These are phyloP conservation scores for Vachellia pachyceras DNA, from an alignment of 306 rosid species.

Conservation along the genomic window DNA sequence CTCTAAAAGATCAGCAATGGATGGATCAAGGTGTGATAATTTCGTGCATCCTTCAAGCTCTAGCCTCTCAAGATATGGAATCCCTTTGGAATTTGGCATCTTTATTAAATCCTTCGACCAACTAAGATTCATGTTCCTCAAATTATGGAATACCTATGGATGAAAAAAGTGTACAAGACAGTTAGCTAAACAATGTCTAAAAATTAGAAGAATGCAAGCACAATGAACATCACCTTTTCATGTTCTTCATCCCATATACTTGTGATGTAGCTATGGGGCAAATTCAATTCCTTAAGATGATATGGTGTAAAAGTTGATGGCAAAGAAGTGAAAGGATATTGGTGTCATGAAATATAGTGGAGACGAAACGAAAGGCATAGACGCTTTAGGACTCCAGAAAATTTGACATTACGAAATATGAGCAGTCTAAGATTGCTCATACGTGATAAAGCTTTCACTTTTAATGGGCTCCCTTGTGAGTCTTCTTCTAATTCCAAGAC, in stretches of 20 bases:
- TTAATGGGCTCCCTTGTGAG: neutral
- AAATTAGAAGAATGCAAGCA: neutral
- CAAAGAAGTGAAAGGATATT: neutral
- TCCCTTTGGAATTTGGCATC: neutral
- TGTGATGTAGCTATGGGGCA: neutral
- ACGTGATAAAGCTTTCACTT: neutral
- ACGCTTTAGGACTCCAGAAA: neutral
- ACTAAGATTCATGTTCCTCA: neutral
- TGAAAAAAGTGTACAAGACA: neutral
- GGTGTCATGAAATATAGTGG: neutral
- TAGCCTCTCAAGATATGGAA: neutral
- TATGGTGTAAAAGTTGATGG: neutral
- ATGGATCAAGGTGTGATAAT: neutral
- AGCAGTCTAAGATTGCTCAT: neutral
- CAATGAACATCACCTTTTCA: neutral
- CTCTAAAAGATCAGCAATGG: neutral
- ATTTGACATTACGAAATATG: neutral
- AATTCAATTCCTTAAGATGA: neutral
- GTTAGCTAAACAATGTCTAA: neutral
- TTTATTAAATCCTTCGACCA: neutral
- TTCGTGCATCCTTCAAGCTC: neutral
- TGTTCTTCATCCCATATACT: neutral
- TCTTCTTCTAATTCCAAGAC: neutral
- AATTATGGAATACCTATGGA: neutral
- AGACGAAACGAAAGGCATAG: rapidly evolving